phyloP scores from a whole-genome alignment of 1,284 basidiomycete species.

The Trichosporon asahii region DNA sequence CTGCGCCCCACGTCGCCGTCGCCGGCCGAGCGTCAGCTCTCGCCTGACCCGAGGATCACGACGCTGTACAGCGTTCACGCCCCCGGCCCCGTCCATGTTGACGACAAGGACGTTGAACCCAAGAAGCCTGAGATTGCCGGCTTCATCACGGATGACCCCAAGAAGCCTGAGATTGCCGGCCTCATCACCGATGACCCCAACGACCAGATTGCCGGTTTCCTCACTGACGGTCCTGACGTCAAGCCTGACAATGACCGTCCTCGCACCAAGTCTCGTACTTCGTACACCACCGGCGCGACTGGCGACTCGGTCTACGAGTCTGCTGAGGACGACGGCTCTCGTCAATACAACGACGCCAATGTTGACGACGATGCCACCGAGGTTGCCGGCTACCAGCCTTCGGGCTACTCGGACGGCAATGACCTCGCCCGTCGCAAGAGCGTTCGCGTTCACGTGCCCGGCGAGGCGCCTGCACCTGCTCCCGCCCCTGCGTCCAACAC shows the following conservation, averaged over 20 bases:
- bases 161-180: not conserved
- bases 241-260: constrained; percentile 11
- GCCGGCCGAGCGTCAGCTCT: constrained; percentile 13
- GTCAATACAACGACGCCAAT: constrained; percentile 20
- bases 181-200: constrained; percentile 15
- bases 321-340: constrained; percentile 35
- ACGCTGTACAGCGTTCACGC: constrained; percentile 42
- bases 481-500: not conserved
- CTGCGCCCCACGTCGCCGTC: constrained; percentile 43
- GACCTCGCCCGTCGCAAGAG: constrained; percentile 38
- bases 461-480: not conserved
- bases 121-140: not conserved
- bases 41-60: constrained; percentile 18
- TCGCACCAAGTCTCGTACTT: constrained; percentile 18
- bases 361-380: constrained; percentile 33
- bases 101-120: not conserved
- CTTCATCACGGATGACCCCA: not conserved
- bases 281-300: constrained; percentile 24
- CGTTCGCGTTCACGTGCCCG: constrained; percentile 45
- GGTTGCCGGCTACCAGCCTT: constrained; percentile 35
- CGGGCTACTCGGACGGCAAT: constrained; percentile 37
- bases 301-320: constrained; percentile 49
- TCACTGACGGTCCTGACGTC: constrained; percentile 17
- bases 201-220: not conserved
- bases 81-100: constrained; percentile 41